Conservation (phyloP, 768 basidiomycete species). For the Suillus fuscotomentosus region DNA sequence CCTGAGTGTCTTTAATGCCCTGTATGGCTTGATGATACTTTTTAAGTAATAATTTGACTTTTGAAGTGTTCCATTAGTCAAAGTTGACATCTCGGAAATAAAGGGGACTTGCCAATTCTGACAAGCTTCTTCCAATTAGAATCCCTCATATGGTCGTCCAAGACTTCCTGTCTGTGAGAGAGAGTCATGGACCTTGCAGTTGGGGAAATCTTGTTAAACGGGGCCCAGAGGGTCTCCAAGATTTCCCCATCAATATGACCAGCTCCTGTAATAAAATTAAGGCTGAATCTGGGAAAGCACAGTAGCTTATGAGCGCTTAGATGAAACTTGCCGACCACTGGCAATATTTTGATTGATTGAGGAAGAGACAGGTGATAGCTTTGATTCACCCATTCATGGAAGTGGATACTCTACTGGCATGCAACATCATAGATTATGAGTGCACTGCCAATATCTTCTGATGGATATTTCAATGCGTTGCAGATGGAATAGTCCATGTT, state of each 20-base stretch:
- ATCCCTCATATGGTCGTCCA: conserved; percentile 31
- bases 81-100: neutral
- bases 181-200: conserved; percentile 21
- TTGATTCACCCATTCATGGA: conserved; percentile 5
- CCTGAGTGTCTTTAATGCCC: conserved; percentile 4
- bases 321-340: conserved; percentile 29
- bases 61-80: neutral
- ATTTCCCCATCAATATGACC: conserved; percentile 33
- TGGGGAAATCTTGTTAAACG: conserved; percentile 21
- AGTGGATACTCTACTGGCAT: conserved; percentile 23
- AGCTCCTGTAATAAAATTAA: conserved; percentile 26
- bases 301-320: conserved; percentile 26
- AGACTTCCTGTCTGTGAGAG: conserved; percentile 27
- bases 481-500: conserved; percentile 16
- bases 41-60: neutral
- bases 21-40: neutral
- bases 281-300: conserved; percentile 25
- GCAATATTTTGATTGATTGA: conserved; percentile 4
- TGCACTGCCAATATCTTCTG: neutral
- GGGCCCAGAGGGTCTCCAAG: conserved; percentile 33
- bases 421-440: conserved; percentile 28
- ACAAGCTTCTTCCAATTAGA: conserved; percentile 34
- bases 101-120: conserved; percentile 15
- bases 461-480: conserved; percentile 17
- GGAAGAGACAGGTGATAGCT: neutral